Evolutionary conservation across 257 asterid species (phyloP).

Genomic region (Asclepias syriaca): DNA sequence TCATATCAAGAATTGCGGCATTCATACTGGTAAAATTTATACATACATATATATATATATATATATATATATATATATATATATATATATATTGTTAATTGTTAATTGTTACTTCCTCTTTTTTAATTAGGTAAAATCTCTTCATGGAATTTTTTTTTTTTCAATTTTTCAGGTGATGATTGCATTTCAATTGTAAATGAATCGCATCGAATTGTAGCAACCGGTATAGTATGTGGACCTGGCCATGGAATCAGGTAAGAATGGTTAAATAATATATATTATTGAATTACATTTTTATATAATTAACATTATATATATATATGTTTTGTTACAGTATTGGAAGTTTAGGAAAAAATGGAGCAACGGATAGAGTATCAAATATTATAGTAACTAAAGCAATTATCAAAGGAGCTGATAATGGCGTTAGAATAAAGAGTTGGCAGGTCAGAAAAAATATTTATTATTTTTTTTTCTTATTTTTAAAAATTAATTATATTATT

Average conservation of each 20-base stretch:
- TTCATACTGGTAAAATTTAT: conserved; percentile 27
- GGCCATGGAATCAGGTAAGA: conserved; percentile 95
- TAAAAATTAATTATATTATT: too few species aligned
- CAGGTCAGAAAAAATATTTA: conserved; percentile 39
- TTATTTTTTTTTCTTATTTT: too few species aligned
- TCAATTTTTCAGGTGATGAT: conserved; percentile 62
- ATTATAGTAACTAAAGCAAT: conserved; percentile 50
- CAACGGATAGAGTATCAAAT: conserved; percentile 55
- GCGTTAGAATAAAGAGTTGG: conserved; percentile 93
- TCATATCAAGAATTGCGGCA: conserved; percentile 17
- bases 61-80: too few species aligned
- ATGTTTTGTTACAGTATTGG: conserved; percentile 57
- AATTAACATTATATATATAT: background rate
- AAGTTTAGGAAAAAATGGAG: conserved; percentile 73
- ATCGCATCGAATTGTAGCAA: conserved; percentile 49
- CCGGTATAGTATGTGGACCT: conserved; percentile 69
- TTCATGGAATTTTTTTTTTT: background rate
- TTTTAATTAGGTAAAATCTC: background rate
- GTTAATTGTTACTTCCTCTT: background rate
- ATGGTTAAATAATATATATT: too few species aligned
- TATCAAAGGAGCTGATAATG: conserved; percentile 73
- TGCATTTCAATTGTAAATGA: conserved; percentile 84
- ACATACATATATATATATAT: too few species aligned
- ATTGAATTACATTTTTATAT: background rate
- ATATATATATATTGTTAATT: too few species aligned